A percentile compares a stretch with the other conserved stretches of the same genome.
Evolutionary conservation across 345 rosid genomes (phyloP).

Genomic region (Raphanus raphanistrum): DNA sequence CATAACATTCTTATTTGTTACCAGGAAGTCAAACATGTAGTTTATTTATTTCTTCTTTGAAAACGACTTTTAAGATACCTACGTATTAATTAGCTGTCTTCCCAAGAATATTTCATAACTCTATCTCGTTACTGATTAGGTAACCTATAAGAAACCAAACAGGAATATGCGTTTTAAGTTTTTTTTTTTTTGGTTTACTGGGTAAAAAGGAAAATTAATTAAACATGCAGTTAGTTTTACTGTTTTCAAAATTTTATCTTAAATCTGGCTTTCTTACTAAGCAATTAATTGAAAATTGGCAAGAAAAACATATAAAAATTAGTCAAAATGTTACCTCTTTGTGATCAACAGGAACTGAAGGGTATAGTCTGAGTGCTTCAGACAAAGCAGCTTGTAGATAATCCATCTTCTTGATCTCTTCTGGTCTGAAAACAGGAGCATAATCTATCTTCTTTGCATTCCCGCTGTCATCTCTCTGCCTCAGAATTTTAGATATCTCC

Average conservation of each 20-base stretch:
- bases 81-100: slow-evolving; percentile 18
- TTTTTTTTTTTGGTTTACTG: neutral
- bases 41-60: neutral
- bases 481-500: slow-evolving; percentile 58
- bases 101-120: slow-evolving; percentile 27
- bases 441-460: slow-evolving; percentile 25
- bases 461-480: slow-evolving; percentile 40
- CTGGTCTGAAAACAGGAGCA: slow-evolving; percentile 51
- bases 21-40: slow-evolving; percentile 23
- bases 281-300: neutral
- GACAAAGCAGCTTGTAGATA: slow-evolving; percentile 92
- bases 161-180: neutral
- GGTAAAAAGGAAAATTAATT: neutral
- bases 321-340: slow-evolving; percentile 69
- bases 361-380: slow-evolving; percentile 86
- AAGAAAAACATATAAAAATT: neutral
- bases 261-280: neutral
- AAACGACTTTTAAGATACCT: neutral
- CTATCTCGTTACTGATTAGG: slow-evolving; percentile 33
- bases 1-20: slow-evolving; percentile 27
- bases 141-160: slow-evolving; percentile 29
- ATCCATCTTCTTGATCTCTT: slow-evolving; percentile 96
- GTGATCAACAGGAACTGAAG: slow-evolving; percentile 96
- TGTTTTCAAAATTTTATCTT: neutral
- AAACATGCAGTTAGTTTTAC: neutral